These are phyloP conservation scores for Athelia psychrophila DNA, from an alignment of 1,284 basidiomycete species.

Conservation along the genomic window DNA sequence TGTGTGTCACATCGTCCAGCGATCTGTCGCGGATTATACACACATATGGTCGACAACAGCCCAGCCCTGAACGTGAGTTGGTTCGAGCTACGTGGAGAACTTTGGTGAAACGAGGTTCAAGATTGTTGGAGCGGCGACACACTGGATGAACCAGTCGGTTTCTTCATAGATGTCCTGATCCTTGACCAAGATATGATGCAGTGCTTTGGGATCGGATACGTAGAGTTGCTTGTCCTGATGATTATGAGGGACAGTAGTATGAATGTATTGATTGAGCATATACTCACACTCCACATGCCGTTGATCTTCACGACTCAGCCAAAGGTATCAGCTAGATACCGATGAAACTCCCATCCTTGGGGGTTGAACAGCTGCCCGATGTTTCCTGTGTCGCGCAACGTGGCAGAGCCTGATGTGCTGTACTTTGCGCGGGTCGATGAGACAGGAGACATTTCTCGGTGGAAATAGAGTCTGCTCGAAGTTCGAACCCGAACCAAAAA, in stretches of 20 bases:
- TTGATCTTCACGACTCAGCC: conserved; percentile 32
- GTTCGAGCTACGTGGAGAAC: too few relatives aligned
- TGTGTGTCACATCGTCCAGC: too few relatives aligned
- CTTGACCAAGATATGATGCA: conserved; percentile 38
- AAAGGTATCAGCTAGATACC: conserved; percentile 19
- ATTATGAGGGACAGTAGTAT: neutral
- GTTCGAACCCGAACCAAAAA: too few relatives aligned
- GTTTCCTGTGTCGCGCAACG: too few relatives aligned
- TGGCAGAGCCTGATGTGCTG: too few relatives aligned
- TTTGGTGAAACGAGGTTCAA: too few relatives aligned
- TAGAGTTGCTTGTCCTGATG: conserved; percentile 33
- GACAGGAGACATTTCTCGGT: too few relatives aligned
- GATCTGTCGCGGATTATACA: too few relatives aligned
- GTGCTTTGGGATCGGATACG: conserved; percentile 34
- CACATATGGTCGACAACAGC: conserved; percentile 16
- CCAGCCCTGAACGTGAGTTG: conserved; percentile 31
- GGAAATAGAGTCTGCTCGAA: too few relatives aligned
- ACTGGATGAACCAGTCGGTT: conserved; percentile 31
- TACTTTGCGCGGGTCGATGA: too few relatives aligned
- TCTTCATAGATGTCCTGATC: conserved; percentile 32
- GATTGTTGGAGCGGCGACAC: conserved; percentile 4
- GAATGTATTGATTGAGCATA: neutral
- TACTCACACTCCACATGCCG: conserved; percentile 31
- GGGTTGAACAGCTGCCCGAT: conserved; percentile 8
- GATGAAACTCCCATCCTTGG: conserved; percentile 11